phyloP scores from a whole-genome alignment of 2,329 filamentous ascomycete genomes.

The Exophiala alcalophila region DNA sequence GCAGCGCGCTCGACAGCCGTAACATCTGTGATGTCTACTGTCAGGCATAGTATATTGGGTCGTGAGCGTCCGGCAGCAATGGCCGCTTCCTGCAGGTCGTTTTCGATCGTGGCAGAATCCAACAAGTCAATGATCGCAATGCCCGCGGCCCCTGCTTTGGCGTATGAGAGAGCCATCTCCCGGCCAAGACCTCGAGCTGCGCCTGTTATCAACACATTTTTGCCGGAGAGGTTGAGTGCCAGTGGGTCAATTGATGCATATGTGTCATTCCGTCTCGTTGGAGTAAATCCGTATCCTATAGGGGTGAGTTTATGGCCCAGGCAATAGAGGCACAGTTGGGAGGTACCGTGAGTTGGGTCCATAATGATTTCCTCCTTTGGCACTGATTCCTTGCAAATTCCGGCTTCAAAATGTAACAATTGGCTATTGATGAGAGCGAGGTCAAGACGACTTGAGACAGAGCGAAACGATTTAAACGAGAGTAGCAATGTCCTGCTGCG shows the following conservation, averaged over 20 bases:
- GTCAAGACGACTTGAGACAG: too few relatives aligned
- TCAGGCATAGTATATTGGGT: constrained; percentile 45
- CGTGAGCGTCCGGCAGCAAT: constrained; percentile 35
- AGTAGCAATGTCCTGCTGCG: too few relatives aligned
- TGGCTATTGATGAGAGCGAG: too few relatives aligned
- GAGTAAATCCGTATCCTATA: constrained; percentile 13
- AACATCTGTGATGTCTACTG: constrained; percentile 44
- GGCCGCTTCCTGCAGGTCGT: constrained; percentile 38
- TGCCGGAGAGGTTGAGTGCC: constrained; percentile 35
- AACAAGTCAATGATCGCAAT: constrained; percentile 57
- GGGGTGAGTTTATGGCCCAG: neutral
- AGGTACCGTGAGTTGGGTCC: constrained; percentile 1
- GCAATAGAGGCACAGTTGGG: neutral
- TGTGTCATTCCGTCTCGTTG: constrained; percentile 45
- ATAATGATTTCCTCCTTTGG: neutral
- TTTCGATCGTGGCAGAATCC: constrained; percentile 38
- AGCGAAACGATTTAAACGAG: too few relatives aligned
- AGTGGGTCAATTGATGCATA: constrained; percentile 51
- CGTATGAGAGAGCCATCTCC: constrained; percentile 36
- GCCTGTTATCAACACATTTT: constrained; percentile 39
- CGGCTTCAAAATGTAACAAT: too few relatives aligned
- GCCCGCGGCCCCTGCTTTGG: constrained; percentile 37
- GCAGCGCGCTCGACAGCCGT: constrained; percentile 38
- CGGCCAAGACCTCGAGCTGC: constrained; percentile 38
- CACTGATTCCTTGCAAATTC: too few relatives aligned